phyloP scores from a whole-genome alignment of 2,329 filamentous ascomycete species.

The Emydomyces testavorans region DNA sequence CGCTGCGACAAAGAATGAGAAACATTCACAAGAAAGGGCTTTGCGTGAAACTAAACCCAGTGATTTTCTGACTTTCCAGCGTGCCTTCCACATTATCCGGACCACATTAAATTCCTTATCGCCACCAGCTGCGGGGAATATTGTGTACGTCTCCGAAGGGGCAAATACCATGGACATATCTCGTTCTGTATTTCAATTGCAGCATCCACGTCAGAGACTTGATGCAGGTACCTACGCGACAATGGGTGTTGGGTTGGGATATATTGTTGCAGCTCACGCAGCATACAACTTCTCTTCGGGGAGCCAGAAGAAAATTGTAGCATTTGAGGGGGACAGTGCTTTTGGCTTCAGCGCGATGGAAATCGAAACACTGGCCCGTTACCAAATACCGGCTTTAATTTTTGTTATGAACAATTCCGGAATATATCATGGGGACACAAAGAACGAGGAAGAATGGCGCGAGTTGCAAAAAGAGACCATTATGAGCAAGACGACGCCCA shows the following conservation, averaged over 20 bases:
- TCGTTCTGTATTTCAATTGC: constrained; percentile 43
- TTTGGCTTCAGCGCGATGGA: constrained; percentile 47
- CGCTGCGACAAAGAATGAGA: constrained; percentile 38
- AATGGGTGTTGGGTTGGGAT: constrained; percentile 49
- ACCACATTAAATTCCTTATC: constrained; percentile 38
- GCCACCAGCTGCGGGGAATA: constrained; percentile 35
- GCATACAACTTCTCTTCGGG: constrained; percentile 40
- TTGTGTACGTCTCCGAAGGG: constrained; percentile 48
- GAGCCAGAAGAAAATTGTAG: constrained; percentile 43
- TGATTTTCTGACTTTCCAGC: constrained; percentile 40
- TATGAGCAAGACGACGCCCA: constrained; percentile 21
- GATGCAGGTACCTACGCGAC: constrained; percentile 50
- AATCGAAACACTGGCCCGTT: constrained; percentile 46
- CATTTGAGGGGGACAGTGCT: constrained; percentile 46
- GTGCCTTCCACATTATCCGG: constrained; percentile 44
- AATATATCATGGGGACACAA: constrained; percentile 39
- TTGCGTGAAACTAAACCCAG: constrained; percentile 25
- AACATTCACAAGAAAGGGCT: constrained; percentile 35
- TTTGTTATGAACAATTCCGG: constrained; percentile 48
- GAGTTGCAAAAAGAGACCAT: constrained; percentile 34
- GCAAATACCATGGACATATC: constrained; percentile 53
- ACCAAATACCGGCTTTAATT: constrained; percentile 44
- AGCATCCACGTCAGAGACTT: constrained; percentile 44
- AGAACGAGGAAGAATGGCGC: constrained; percentile 35
- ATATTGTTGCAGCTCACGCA: constrained; percentile 45